A percentile compares a stretch with the other conserved stretches of the same genome.
Conservation (phyloP, 2,329 filamentous ascomycete species). For the Pseudocercospora fijiensis region DNA sequence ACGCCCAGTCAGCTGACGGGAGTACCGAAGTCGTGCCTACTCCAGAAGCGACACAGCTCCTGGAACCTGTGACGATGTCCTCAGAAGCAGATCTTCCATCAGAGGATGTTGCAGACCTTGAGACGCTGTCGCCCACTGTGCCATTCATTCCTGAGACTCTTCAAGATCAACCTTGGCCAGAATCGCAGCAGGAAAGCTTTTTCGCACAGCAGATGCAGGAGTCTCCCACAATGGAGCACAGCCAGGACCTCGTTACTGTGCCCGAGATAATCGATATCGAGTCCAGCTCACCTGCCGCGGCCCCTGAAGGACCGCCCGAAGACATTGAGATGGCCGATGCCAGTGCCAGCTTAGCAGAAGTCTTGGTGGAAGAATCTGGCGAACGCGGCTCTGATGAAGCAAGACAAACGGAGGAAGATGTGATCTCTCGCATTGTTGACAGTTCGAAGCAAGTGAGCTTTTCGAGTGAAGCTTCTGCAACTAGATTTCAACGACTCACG, state of each 20-base stretch:
- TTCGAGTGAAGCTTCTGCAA: background rate
- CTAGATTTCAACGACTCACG: background rate
- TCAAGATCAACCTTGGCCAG: slow-evolving; percentile 10
- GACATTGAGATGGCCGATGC: background rate
- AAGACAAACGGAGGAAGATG: background rate
- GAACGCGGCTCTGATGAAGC: background rate
- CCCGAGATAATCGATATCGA: slow-evolving; percentile 17
- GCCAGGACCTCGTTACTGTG: background rate
- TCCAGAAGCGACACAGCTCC: background rate
- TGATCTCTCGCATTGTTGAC: slow-evolving; percentile 4
- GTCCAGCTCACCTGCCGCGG: slow-evolving; percentile 15
- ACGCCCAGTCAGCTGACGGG: background rate
- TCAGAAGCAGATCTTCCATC: background rate
- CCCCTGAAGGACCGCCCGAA: background rate
- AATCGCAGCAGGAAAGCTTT: slow-evolving; percentile 9
- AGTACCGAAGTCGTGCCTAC: background rate
- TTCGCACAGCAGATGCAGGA: slow-evolving; percentile 17
- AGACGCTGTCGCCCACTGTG: background rate
- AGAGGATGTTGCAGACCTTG: slow-evolving; percentile 1
- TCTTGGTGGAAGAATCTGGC: background rate
- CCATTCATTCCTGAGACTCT: slow-evolving; percentile 11
- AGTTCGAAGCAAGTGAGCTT: background rate
- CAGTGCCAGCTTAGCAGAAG: background rate
- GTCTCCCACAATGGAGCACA: background rate
- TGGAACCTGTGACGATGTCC: background rate